A percentile compares a stretch with the other conserved stretches of the same genome.
Evolutionary conservation across 257 asterid genomes (phyloP).

Genomic region (Leonotis leonurus): DNA sequence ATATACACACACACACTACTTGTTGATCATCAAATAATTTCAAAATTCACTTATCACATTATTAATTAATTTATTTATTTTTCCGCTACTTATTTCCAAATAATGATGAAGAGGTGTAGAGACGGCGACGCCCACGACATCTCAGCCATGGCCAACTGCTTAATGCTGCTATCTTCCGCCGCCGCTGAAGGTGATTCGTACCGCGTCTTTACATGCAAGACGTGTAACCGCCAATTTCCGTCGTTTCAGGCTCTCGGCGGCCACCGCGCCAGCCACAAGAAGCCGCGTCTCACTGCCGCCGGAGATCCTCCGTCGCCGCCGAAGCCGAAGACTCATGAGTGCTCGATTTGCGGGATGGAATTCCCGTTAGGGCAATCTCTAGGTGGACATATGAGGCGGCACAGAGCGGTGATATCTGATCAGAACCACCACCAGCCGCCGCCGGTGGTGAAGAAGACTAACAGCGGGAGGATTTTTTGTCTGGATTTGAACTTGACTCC

Average conservation of each 20-base stretch:
- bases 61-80: too few relatives aligned
- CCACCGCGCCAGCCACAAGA: slow-evolving; percentile 62
- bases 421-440: not conserved
- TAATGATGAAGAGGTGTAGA: slow-evolving; percentile 15
- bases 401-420: slow-evolving; percentile 21
- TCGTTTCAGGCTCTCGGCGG: slow-evolving; percentile 65
- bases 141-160: slow-evolving; percentile 32
- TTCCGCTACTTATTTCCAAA: too few relatives aligned
- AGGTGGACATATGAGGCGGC: slow-evolving; percentile 63
- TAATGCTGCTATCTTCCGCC: slow-evolving; percentile 30
- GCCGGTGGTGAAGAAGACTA: slow-evolving; percentile 36
- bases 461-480: slow-evolving; percentile 30
- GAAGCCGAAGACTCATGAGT: slow-evolving; percentile 46
- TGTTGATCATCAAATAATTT: not conserved
- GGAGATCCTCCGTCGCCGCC: slow-evolving; percentile 22
- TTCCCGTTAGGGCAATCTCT: slow-evolving; percentile 54
- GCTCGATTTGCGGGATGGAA: slow-evolving; percentile 47
- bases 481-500: slow-evolving; percentile 61
- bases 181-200: not conserved
- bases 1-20: not conserved
- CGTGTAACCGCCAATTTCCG: slow-evolving; percentile 43
- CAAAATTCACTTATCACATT: not conserved
- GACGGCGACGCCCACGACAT: slow-evolving; percentile 12
- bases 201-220: slow-evolving; percentile 44
- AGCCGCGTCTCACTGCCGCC: slow-evolving; percentile 24